Percentiles rank a stretch among this genome's conserved stretches.
Conservation (phyloP, 2,329 filamentous ascomycete genomes). For the Claviceps africana region DNA sequence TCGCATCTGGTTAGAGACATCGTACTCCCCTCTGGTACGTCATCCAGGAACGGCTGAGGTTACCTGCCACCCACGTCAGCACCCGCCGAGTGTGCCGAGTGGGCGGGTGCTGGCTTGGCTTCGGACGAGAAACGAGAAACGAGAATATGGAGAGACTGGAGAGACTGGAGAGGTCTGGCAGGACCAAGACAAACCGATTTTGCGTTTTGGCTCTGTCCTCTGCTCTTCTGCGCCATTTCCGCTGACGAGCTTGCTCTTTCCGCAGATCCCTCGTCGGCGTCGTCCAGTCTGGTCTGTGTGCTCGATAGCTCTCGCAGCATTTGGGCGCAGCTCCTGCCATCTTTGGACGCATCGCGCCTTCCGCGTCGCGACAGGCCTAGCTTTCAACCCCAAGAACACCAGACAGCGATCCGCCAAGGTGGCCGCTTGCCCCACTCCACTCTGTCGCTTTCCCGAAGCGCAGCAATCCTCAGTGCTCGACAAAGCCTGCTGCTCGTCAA, state of each 20-base stretch:
- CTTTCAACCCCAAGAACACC: neutral
- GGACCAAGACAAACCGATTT: too few relatives aligned
- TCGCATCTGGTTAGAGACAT: neutral
- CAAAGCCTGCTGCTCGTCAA: neutral
- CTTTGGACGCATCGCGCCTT: neutral
- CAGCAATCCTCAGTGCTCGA: neutral
- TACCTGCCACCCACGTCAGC: slow-evolving; percentile 1
- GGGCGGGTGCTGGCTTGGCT: neutral
- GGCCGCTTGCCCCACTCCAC: neutral
- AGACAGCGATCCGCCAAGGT: neutral
- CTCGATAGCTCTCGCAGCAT: too few relatives aligned
- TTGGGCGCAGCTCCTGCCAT: neutral
- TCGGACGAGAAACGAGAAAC: neutral
- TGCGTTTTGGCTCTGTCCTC: too few relatives aligned
- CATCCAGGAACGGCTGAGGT: neutral
- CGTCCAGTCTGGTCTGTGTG: neutral
- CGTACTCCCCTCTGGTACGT: slow-evolving; percentile 1
- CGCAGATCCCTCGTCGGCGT: neutral
- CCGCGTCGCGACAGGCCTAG: neutral
- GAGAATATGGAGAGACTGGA: too few relatives aligned
- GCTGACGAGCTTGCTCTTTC: neutral
- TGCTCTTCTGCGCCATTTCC: too few relatives aligned
- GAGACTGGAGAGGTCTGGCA: too few relatives aligned
- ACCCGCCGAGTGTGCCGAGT: neutral
- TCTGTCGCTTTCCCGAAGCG: neutral